A percentile compares a stretch with the other conserved stretches of the same genome.
Evolutionary conservation across 305 asterid genomes (phyloP).

Genomic region (Fraxinus sp.): DNA sequence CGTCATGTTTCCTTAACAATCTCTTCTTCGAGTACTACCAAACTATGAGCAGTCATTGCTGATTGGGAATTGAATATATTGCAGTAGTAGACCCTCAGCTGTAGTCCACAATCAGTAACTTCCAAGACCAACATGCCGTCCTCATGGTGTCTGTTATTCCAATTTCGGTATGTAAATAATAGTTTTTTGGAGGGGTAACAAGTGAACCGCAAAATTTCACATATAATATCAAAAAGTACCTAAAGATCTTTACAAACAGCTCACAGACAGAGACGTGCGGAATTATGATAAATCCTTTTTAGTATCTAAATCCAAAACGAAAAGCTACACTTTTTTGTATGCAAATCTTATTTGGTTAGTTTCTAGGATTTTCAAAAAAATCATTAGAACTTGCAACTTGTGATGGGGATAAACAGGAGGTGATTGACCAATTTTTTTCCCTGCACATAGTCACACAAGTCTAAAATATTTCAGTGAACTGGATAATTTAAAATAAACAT

Average conservation of each 20-base stretch:
- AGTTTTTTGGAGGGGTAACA: background rate
- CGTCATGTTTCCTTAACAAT: background rate
- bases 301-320: background rate
- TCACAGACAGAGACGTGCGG: background rate
- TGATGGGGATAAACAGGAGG: background rate
- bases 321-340: background rate
- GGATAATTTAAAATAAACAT: background rate
- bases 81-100: background rate
- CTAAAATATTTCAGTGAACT: background rate
- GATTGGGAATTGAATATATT: background rate
- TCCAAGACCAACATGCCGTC: background rate
- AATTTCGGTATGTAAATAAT: background rate
- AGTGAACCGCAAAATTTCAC: background rate
- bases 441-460: background rate
- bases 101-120: background rate
- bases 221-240: background rate
- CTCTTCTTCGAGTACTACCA: background rate
- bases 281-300: background rate
- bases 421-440: background rate
- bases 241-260: background rate
- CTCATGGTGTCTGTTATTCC: background rate
- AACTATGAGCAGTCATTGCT: background rate
- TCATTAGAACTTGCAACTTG: background rate
- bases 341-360: background rate
- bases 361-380: background rate